Evolutionary conservation across 345 rosid species (phyloP), one percentile per base, ranked within the genome.

Genomic region (Lagerstroemia speciosa): DNA sequence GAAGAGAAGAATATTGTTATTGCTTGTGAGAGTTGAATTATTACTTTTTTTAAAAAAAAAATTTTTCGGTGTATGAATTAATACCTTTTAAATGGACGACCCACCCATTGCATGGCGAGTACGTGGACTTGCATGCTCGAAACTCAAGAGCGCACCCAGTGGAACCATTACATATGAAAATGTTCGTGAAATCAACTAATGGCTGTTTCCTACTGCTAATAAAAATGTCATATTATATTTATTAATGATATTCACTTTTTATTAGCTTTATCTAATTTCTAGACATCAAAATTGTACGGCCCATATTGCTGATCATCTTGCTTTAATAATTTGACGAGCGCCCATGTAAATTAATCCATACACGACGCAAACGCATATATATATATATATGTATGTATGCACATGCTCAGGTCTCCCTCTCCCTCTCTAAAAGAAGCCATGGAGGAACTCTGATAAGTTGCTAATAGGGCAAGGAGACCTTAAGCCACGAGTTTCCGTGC

Each of bases 91-190:
- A n/a, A 11, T 11, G 63, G 63, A 58, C 63, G 63, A 58, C 63
- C n/a, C n/a, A n/a, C n/a, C 57, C 63, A 27, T 30, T 58, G 63
- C 63, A 58, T 58, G 63, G 63, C 19, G 63, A 58, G 34, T 58
- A 58, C 63, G 63, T 58, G 63, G 63, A 7, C 34, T 27, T 58
- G 63, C 63, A 58, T 58, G 63, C 63, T n/a, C 22, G 61, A 55
- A 55, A 53, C 61, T 53, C 61, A 52, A n/a, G 57, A 52, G 57
- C 20, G 5, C 26, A 26, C 12, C 26, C 26, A 45, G 50, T 45
- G 50, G 57, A 52, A 20, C 24, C 57, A 52, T 20, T 52, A n/a
- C 16, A 6, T 8, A 20, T 20, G 7, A 14, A 38, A 1, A 38
- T 38, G 6, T 38, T 38, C n/a, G n/a, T n/a, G n/a, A n/a, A n/a